Evolutionary conservation across 2,329 filamentous ascomycete species (phyloP).

Genomic region (Aspergillus persii): DNA sequence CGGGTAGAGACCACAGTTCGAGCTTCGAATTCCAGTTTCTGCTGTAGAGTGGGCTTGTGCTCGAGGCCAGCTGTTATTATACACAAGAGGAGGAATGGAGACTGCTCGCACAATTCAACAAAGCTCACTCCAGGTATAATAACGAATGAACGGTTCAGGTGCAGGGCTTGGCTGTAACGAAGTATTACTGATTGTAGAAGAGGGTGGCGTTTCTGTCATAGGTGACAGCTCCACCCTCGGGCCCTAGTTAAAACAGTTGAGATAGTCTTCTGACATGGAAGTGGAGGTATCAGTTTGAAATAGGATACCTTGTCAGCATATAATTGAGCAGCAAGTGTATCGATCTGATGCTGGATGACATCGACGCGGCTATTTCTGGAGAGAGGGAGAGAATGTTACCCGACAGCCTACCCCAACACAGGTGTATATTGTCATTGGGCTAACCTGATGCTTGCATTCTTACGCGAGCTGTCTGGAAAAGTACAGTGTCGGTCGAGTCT

Average conservation of each 20-base stretch:
- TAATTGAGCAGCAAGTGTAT: constrained; percentile 4
- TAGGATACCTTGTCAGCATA: constrained; percentile 4
- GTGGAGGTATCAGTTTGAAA: background rate
- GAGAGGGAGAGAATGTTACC: constrained; percentile 3
- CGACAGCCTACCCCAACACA: constrained; percentile 3
- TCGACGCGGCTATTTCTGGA: constrained; percentile 6
- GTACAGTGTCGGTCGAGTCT: constrained; percentile 3
- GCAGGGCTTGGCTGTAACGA: too few species aligned
- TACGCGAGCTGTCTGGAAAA: constrained; percentile 5
- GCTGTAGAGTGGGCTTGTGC: constrained; percentile 3
- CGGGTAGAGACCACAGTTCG: constrained; percentile 1
- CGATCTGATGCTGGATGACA: constrained; percentile 3
- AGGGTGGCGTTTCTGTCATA: too few species aligned
- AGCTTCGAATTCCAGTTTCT: background rate
- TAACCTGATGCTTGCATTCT: constrained; percentile 5
- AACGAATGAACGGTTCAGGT: too few species aligned
- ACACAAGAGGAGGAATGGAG: constrained; percentile 6
- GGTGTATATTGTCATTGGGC: constrained; percentile 1
- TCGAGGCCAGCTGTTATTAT: constrained; percentile 6
- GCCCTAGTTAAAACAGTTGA: too few species aligned
- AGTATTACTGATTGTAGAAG: too few species aligned
- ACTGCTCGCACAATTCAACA: background rate
- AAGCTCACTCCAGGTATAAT: constrained; percentile 1
- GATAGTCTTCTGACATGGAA: too few species aligned
- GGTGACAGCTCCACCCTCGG: too few species aligned